These are phyloP conservation scores for Pyrus betulifolia DNA, from an alignment of 306 rosid species.

Conservation along the genomic window DNA sequence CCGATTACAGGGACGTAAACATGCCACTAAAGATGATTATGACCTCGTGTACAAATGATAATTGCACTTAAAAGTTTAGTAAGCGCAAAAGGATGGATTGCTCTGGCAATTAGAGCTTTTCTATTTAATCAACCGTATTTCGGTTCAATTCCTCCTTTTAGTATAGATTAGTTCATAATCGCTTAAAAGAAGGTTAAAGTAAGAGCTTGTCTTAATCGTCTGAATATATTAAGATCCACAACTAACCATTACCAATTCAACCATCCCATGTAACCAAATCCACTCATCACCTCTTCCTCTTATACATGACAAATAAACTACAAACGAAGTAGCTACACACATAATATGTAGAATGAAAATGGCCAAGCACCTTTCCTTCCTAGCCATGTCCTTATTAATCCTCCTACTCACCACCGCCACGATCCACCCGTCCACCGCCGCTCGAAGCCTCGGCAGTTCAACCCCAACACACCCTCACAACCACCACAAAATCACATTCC, in stretches of 20 bases:
- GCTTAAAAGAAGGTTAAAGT: no score
- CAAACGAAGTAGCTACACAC: constrained; percentile 13
- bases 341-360: constrained; percentile 22
- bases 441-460: constrained; percentile 41
- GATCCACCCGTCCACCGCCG: constrained; percentile 23
- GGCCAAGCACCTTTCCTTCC: constrained; percentile 29
- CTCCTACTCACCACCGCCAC: constrained; percentile 18
- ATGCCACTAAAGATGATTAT: no score
- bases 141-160: no score
- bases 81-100: no score
- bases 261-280: background rate
- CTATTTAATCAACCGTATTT: no score
- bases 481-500: constrained; percentile 38
- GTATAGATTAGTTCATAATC: no score
- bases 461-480: constrained; percentile 23
- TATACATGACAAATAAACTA: constrained; percentile 20
- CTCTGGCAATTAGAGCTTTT: no score
- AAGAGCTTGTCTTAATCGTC: no score
- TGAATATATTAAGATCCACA: no score
- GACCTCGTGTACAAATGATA: no score
- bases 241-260: background rate
- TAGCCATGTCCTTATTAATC: constrained; percentile 10
- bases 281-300: background rate
- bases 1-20: no score
- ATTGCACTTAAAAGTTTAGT: no score